Percentiles rank a stretch among this genome's conserved stretches.
Evolutionary conservation across 1,139 yeast species (phyloP).

Genomic region (Candida pseudocylindracea): DNA sequence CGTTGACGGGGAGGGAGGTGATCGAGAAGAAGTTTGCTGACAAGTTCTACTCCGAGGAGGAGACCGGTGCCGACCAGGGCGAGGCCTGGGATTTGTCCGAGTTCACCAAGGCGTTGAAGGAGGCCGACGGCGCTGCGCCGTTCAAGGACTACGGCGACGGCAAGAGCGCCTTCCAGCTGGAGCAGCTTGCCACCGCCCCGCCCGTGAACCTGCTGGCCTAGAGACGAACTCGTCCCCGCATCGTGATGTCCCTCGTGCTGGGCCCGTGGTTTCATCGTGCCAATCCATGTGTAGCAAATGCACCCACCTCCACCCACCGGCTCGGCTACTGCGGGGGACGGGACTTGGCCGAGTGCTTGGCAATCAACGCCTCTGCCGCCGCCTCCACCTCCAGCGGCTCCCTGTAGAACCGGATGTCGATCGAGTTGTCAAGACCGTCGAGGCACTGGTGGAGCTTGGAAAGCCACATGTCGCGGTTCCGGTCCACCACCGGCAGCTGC

Average conservation of each 20-base stretch:
- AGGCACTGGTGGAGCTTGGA: too few species aligned
- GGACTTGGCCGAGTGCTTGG: too few species aligned
- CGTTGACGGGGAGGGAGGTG: constrained; percentile 62
- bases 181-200: constrained; percentile 5
- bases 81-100: constrained; percentile 48
- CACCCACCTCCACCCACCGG: neutral
- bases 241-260: neutral
- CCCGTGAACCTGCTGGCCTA: neutral
- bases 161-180: constrained; percentile 1
- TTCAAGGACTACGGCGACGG: constrained; percentile 42
- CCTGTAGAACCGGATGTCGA: too few species aligned
- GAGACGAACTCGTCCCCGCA: constrained; percentile 5
- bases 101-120: constrained; percentile 24
- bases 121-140: constrained; percentile 11
- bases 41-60: constrained; percentile 28
- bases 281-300: neutral
- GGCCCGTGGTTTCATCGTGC: neutral
- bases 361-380: too few species aligned
- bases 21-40: constrained; percentile 56
- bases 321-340: neutral
- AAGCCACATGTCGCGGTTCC: too few species aligned
- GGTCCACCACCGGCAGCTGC: too few species aligned
- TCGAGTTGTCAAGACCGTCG: too few species aligned
- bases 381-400: too few species aligned
- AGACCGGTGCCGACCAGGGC: constrained; percentile 23